These are phyloP conservation scores for Coniochaeta sp. DNA, from an alignment of 2,329 filamentous ascomycete species.

Conservation along the genomic window DNA sequence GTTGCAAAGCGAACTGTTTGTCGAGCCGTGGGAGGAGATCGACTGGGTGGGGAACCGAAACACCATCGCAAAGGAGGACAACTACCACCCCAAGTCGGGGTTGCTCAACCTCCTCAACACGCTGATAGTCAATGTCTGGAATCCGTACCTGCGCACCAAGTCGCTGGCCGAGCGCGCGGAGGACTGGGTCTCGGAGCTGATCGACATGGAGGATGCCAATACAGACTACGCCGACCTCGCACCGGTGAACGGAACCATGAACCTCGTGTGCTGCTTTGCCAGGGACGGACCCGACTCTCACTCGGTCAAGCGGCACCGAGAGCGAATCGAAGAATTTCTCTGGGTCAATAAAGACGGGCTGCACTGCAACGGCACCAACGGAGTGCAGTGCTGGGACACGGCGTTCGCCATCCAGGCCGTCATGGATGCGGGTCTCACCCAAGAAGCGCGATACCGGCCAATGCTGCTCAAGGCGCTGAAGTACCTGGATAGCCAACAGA, in stretches of 20 bases:
- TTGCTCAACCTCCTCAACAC: conserved; percentile 74
- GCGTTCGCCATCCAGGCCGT: conserved; percentile 81
- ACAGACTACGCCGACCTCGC: conserved; percentile 81
- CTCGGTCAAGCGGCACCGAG: conserved; percentile 68
- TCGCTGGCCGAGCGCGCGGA: conserved; percentile 65
- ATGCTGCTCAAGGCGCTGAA: conserved; percentile 78
- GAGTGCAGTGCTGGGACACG: conserved; percentile 97
- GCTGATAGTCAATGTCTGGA: conserved; percentile 71
- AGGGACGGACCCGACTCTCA: conserved; percentile 70
- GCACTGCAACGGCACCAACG: conserved; percentile 93
- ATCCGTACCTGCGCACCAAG: conserved; percentile 64
- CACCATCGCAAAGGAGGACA: conserved; percentile 70
- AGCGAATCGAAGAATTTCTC: conserved; percentile 76
- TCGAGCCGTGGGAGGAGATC: conserved; percentile 69
- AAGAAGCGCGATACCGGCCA: conserved; percentile 67
- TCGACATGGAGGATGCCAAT: conserved; percentile 89
- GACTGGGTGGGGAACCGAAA: conserved; percentile 74
- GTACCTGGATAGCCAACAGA: conserved; percentile 88
- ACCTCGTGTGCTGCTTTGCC: conserved; percentile 79
- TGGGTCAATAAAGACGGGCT: conserved; percentile 93
- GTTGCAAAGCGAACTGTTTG: conserved; percentile 75
- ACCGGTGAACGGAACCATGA: conserved; percentile 86
- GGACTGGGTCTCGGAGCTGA: conserved; percentile 71
- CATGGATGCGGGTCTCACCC: conserved; percentile 70
- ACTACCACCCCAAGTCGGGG: conserved; percentile 90